Base-by-base conservation (phyloP, 192 early-diverging fungal species). In the Polychytrium aggregatum region DNA sequence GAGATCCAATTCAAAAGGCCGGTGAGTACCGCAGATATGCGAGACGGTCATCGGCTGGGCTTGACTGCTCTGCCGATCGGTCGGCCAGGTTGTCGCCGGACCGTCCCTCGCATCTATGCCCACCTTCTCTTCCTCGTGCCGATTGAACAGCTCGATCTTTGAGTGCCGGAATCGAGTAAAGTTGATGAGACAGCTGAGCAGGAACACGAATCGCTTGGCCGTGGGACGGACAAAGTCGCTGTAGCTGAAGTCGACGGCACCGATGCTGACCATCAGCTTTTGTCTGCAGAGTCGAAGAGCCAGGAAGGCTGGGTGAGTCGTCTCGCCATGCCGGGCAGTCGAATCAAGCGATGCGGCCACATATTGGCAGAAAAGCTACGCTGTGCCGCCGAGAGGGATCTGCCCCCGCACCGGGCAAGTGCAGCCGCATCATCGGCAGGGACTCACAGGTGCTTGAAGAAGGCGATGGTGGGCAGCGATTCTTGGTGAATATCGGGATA, bases 121-220 rank as follows among this genome's bases (percentile, higher is more conserved):
- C 55, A 81, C 85, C 1, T 76, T 63, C 57, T 81, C 66, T 28
- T 56, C 50, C 1, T 74, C 79, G 55, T 72, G 81, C 37, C 73
- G 62, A 49, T 88, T 82, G 44, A 76, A 70, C 0, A 81, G 56
- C 1, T 60, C 67, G 64, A 87, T 65, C 6, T 79, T 67, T 51
- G 89, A 82, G 44, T 90, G 86, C 18, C 86, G 66, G 56, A 94
- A 94, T 66, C 87, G 92, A 43, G 80, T 82, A 72, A 88, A 94
- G 56, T 94, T 94, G 55, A 88, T 87, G 21, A 90, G 65, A 6
- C 75, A 84, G 60, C 82, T 85, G 9, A 94, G 67, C n/a, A 86
- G 74, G n/a, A 70, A 63, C 0, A 81, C 59, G 25, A 87, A 63
- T 3, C 80, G 72, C 0, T 54, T 63, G 0, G 81, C 69, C 54